Base-by-base conservation (phyloP, 768 basidiomycete species). In the Hericium alpestre region DNA sequence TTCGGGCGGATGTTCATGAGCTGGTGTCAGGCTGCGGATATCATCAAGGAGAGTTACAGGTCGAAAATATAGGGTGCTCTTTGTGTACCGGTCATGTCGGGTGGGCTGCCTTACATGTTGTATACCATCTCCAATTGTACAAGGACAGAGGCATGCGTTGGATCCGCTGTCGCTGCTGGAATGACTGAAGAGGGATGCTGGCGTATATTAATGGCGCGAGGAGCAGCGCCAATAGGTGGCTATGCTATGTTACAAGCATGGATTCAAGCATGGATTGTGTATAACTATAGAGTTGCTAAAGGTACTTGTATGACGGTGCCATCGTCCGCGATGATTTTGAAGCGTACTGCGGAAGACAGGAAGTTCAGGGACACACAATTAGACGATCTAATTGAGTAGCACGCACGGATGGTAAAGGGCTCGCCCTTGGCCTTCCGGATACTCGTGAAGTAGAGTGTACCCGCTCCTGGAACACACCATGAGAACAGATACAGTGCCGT, bases 381-480 rank as follows among this genome's bases (percentile, higher is more conserved):
- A 23, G 10, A 8, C 16, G 8, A 32, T 27, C 3, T 1, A 41
- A 56, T 10, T 52, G 52, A 39, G 39, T 43, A n/a, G 12, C 15
- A 78, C 84, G 59, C 67, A 91, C 87, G 65, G 3, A 84, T 82
- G 38, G 78, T 81, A 66, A 87, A 90, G 1, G 78, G 79, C 41
- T 78, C 71, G 9, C 86, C 87, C 65, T 89, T 90, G 15, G 77
- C 80, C 71, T 81, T 84, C 46, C 89, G 78, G 56, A 91, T 84
- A 66, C 87, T 90, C 2, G 88, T 90, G 67, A 90, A 91, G 65
- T 91, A 90, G 2, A 90, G 67, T 16, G 87, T 91, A 6, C 89
- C 89, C 18, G 81, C 75, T 20, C 79, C 87, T 89, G 47, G 15
- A 27, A 16, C 20, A 43, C 46, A 53, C 38, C 23, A 38, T 13